These are phyloP conservation scores for Sungouiozyma intestinalis DNA, from an alignment of 805 yeast species.

Conservation along the genomic window DNA sequence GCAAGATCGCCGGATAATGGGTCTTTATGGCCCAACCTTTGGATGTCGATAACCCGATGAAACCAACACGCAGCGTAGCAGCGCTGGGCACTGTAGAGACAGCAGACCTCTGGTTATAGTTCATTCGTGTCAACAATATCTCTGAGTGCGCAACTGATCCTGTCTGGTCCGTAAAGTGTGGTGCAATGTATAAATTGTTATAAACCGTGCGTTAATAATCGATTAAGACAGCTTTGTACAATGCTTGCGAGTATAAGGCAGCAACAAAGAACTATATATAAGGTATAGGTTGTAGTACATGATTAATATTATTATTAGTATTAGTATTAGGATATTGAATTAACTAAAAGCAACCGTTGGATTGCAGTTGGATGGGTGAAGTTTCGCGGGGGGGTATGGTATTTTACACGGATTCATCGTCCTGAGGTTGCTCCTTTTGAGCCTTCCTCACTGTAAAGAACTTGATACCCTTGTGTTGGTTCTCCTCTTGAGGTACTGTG, in stretches of 20 bases:
- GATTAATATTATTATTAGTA: too few species aligned
- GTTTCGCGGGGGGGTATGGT: not conserved
- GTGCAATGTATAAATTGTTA: not conserved
- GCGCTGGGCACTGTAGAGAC: slow-evolving; percentile 24
- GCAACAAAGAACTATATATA: too few species aligned
- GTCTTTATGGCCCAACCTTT: slow-evolving; percentile 27
- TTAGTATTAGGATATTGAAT: too few species aligned
- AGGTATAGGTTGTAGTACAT: too few species aligned
- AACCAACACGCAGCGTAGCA: slow-evolving; percentile 22
- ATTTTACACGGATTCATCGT: slow-evolving; percentile 11
- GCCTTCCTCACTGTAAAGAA: slow-evolving; percentile 62
- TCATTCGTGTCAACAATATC: too few species aligned
- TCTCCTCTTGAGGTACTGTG: slow-evolving; percentile 7
- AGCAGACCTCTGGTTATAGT: slow-evolving; percentile 21
- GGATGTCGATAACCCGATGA: slow-evolving; percentile 16
- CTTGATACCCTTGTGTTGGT: slow-evolving; percentile 46
- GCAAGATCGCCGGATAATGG: slow-evolving; percentile 22
- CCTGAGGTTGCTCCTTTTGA: slow-evolving; percentile 27
- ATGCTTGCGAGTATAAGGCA: too few species aligned
- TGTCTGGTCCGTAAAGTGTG: too few species aligned
- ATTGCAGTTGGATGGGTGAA: too few species aligned
- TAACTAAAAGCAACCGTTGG: too few species aligned
- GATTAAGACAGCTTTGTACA: too few species aligned
- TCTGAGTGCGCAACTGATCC: too few species aligned
- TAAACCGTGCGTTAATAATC: not conserved